Base-by-base conservation (phyloP, 2,329 filamentous ascomycete genomes). In the Teratosphaeria epicoccoides region DNA sequence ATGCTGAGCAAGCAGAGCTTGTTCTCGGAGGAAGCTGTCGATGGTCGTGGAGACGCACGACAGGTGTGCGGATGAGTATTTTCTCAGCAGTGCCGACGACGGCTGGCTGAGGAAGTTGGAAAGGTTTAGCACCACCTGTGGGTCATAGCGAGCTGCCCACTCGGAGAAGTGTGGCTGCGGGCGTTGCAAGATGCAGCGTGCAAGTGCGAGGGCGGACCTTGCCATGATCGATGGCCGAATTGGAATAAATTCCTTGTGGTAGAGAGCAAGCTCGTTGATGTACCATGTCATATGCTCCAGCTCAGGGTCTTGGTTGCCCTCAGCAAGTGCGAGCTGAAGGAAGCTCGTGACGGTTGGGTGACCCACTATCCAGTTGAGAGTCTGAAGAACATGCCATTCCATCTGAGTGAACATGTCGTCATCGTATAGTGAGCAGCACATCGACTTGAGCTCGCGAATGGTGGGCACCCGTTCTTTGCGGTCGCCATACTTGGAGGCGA, bases 321-420 rank as follows among this genome's bases (percentile, higher is more conserved):
- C 88, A 45, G 87, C 80, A 37, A 94, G 80, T 56, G 91, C 88
- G 55, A 96, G 75, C 66, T 95, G 87, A 46, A 94, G 79, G 73
- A 96, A 98, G 68, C 85, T 87, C 71, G 97, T 91, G 59, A 96
- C 87, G 24, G 93, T 97, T 1, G 93, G 90, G 72, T 97, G 91
- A 51, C 93, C 93, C 60, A 98, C 87, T 60, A 85, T 83, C 93
- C 93, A 98, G 68, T 94, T 88, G 54, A 98, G 80, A 1, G 93
- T 98, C 73, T 96, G 94, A 62, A 98, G 80, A 33, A 98, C 91
- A 70, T 98, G 93, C 90, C 94, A 97, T 75, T 98, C 93, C 93
- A 98, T 98, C 72, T 98, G 93, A 10, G 90, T 91, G 74, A 98
- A 98, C 93, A 98, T 98, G 73, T 95, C 91, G 47, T 95, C 89